These are phyloP conservation scores for Protea cynaroides DNA, from an alignment of 164 flowering plant species.

Conservation along the genomic window DNA sequence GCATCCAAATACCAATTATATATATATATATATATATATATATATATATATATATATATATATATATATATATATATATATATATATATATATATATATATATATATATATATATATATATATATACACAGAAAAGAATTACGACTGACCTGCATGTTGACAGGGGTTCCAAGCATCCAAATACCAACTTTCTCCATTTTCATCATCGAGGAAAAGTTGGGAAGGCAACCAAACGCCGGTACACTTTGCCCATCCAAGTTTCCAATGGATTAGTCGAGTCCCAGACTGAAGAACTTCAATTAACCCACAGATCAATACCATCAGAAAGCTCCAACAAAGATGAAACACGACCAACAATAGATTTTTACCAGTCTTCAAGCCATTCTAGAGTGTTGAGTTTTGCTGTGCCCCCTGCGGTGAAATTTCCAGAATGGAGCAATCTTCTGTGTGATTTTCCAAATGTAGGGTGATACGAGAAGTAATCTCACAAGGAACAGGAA, in stretches of 20 bases:
- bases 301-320: background rate
- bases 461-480: conserved; percentile 51
- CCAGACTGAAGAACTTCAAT: background rate
- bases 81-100: too few species aligned
- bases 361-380: conserved; percentile 85
- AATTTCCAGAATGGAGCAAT: conserved; percentile 23
- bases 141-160: background rate
- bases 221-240: background rate
- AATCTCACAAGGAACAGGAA: conserved; percentile 64
- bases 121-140: background rate
- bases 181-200: background rate
- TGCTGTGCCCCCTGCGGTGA: conserved; percentile 35
- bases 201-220: background rate
- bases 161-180: background rate
- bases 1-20: background rate
- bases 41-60: too few species aligned
- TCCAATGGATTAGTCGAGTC: background rate
- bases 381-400: conserved; percentile 58
- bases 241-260: background rate
- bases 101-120: too few species aligned
- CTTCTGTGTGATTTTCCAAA: conserved; percentile 48
- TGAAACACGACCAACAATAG: background rate
- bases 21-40: too few species aligned
- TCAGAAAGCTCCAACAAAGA: background rate
- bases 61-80: too few species aligned